Conservation (phyloP, 2,329 filamentous ascomycete species). For the Xylaria sp. region DNA sequence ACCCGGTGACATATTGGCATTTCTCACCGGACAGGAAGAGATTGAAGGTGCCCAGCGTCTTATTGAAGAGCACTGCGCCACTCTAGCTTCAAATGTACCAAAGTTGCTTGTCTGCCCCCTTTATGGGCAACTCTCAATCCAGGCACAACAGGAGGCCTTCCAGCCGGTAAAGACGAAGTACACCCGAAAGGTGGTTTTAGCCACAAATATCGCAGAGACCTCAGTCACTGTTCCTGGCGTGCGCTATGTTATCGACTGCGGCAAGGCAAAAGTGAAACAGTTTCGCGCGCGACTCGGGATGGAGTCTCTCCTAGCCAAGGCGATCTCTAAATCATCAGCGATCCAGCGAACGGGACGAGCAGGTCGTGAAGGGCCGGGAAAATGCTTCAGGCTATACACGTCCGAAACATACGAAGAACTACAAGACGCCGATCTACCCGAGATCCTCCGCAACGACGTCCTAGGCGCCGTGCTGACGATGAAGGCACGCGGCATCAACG, state of each 20-base stretch:
- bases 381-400: conserved; percentile 91
- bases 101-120: conserved; percentile 79
- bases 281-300: conserved; percentile 86
- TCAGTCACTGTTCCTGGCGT: conserved; percentile 96
- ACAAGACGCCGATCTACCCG: conserved; percentile 80
- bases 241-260: conserved; percentile 89
- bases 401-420: conserved; percentile 77
- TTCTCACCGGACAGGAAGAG: conserved; percentile 91
- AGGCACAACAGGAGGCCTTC: conserved; percentile 88
- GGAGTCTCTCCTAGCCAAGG: conserved; percentile 88
- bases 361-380: conserved; percentile 89
- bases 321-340: conserved; percentile 92
- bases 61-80: conserved; percentile 80
- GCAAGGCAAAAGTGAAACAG: conserved; percentile 94
- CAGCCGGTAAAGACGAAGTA: conserved; percentile 74
- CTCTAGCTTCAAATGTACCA: conserved; percentile 79
- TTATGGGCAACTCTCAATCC: conserved; percentile 89
- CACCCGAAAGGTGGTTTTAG: conserved; percentile 88
- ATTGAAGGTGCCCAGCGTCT: conserved; percentile 85
- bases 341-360: conserved; percentile 92
- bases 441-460: conserved; percentile 91
- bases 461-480: conserved; percentile 88
- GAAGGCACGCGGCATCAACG: conserved; percentile 88
- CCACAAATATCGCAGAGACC: conserved; percentile 98
- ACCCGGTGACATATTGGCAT: conserved; percentile 94